Evolutionary conservation across 2,329 filamentous ascomycete genomes (phyloP).

Genomic region (Botrytis cinerea): DNA sequence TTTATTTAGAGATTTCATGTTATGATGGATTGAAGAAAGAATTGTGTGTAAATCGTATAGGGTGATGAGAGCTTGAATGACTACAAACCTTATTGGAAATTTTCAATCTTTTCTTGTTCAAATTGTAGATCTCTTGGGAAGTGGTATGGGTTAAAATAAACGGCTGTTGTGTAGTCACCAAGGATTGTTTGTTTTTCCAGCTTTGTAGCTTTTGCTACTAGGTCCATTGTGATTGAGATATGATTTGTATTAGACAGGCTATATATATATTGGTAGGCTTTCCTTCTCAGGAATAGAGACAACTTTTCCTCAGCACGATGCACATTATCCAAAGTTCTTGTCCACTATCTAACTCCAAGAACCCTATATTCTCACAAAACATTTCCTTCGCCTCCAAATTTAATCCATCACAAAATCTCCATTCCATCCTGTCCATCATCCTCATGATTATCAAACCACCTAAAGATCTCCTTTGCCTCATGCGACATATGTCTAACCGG

Average conservation of each 20-base stretch:
- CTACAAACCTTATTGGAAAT: not conserved
- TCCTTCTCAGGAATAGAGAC: not conserved
- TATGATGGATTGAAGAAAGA: not conserved
- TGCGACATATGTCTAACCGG: slow-evolving; percentile 5
- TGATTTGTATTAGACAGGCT: not conserved
- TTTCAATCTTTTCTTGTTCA: not conserved
- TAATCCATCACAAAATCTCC: not conserved
- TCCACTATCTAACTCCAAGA: not conserved
- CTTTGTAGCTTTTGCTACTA: not conserved
- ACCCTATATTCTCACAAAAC: no score
- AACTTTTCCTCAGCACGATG: not conserved
- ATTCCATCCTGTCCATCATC: slow-evolving; percentile 3
- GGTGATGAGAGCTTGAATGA: not conserved
- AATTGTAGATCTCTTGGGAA: not conserved
- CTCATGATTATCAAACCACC: not conserved
- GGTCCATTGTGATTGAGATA: not conserved
- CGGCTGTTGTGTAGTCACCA: not conserved
- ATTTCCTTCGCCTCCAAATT: no score
- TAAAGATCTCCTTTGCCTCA: not conserved
- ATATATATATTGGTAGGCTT: not conserved
- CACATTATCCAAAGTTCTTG: not conserved
- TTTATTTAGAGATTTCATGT: not conserved
- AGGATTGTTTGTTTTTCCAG: no score
- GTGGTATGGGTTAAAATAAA: not conserved
- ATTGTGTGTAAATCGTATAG: not conserved